Evolutionary conservation across 2,329 filamentous ascomycete species (phyloP), one percentile per base, ranked within the genome.

Genomic region (Trichoderma koningii): DNA sequence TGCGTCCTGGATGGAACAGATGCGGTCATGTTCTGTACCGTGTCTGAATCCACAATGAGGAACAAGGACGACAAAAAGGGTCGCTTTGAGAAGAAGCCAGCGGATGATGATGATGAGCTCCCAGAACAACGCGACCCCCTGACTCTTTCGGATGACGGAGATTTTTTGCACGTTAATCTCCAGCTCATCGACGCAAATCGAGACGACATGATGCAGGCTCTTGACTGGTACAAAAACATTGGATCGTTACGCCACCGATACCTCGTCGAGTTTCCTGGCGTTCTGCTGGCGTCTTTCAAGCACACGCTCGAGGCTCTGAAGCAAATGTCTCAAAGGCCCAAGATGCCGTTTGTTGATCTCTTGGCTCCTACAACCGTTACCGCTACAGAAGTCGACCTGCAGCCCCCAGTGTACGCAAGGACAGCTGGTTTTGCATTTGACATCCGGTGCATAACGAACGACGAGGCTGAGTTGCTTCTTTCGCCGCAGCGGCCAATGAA

Each of bases 221-320:
- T 78, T 6, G 56, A 63, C 2, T 79, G 76, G 75, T 76, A 69
- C 67, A 69, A 67, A 15, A 60, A 65, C 9, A 65, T 68, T 38
- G 70, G 66, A 0, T 14, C 50, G 0, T 44, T 38, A 3, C 60
- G 68, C 15, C 60, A 66, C 23, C 69, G 70, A 44, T 73, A 69
- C 17, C 76, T 89, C 0, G 78, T 89, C 1, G 87, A 89, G 67
- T 89, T 89, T 64, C 87, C 86, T 0, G 84, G 83, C 0, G 76
- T 89, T 4, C 73, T 89, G 2, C 75, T 88, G 2, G 80, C 82
- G 0, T 80, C 86, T 0, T 89, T 89, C 68, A 75, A 80, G 28
- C 83, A 84, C 28, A 87, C 83, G 0, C 76, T 89, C 0, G 73
- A 78, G 50, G 83, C 82, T 0, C 75, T 90, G 3, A 85, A 89